A percentile compares a stretch with the other conserved stretches of the same genome.
Evolutionary conservation across 176 grass and related monocot species (phyloP).

Genomic region (Ampelocalamus luodianensis): DNA sequence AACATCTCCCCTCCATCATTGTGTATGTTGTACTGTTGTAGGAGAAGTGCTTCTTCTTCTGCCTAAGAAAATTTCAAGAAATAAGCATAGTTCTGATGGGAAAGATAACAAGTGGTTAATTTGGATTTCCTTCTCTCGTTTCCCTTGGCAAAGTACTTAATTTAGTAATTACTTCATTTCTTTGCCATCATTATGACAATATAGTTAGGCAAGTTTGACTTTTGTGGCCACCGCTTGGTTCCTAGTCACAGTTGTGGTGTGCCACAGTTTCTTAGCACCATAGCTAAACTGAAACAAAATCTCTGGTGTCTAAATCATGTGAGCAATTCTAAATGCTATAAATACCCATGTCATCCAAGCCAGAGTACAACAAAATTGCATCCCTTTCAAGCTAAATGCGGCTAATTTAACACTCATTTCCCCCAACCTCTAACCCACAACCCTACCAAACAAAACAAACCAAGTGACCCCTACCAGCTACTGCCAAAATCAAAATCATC

Average conservation of each 20-base stretch:
- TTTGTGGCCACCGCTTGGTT: neutral
- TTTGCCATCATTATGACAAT: neutral
- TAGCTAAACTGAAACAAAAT: slow-evolving; percentile 7
- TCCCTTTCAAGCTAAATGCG: neutral
- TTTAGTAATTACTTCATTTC: no score
- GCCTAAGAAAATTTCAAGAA: slow-evolving; percentile 58
- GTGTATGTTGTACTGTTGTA: slow-evolving; percentile 57
- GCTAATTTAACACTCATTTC: neutral
- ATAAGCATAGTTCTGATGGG: slow-evolving; percentile 22
- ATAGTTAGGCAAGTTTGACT: neutral
- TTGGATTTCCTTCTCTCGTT: neutral
- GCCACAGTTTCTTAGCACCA: neutral
- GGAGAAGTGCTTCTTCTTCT: slow-evolving; percentile 84
- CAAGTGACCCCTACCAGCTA: neutral
- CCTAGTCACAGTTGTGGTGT: neutral
- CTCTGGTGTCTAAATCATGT: neutral
- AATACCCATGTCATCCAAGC: neutral
- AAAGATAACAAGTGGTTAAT: slow-evolving; percentile 19
- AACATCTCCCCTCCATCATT: slow-evolving; percentile 63
- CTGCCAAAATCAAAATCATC: neutral
- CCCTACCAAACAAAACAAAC: slow-evolving; percentile 8
- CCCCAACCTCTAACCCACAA: neutral
- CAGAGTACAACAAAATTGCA: slow-evolving; percentile 8
- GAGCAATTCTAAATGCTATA: slow-evolving; percentile 1
- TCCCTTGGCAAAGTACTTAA: neutral